Base-by-base conservation (phyloP, 75 land plant genomes). In the Isoetes taiwanensis region DNA sequence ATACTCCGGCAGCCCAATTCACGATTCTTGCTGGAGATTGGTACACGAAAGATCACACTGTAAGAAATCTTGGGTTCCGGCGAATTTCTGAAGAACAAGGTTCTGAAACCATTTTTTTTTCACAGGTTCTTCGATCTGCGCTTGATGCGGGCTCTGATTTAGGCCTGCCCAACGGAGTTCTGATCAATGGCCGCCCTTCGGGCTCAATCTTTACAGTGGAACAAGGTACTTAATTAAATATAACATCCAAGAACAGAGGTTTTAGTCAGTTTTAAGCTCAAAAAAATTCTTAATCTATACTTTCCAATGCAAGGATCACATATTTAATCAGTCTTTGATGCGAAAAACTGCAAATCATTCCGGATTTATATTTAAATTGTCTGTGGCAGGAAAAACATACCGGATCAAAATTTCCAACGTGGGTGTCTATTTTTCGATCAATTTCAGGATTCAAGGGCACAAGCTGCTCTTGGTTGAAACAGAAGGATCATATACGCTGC, bases 361-460 rank as follows among this genome's bases (percentile, higher is more conserved):
- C n/a, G n/a, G n/a, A n/a, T n/a, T n/a, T n/a, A n/a, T n/a, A n/a
- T n/a, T n/a, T n/a, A n/a, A n/a, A n/a, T n/a, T n/a, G n/a, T n/a
- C 41, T 35, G 16, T 71, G 37, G 32, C 78, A 90, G 96, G 90
- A 0, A 86, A 78, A 60, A 85, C 84, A 23, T 90, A 90, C 34
- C 75, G 86, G 14, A 16, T 90, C 43, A 76, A 86, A 40, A 76
- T 90, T 0, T 82, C 79, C 64, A 80, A 90, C 63, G 86, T 90
- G 34, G 91, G 91, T 0, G 53, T 74, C 5, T 64, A 63, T 11
- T 79, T 83, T 4, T 65, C 82, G 17, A 62, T 90, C 58, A 90
- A 90, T 56, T 82, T 90, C 74, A 82, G 97, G 52, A 86, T 90
- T 32, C 84, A 83, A 59, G 70, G 61, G 64, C 97, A 82, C 61